Conservation (phyloP, 805 yeast species). For the Kazachstania kunashirensis region DNA sequence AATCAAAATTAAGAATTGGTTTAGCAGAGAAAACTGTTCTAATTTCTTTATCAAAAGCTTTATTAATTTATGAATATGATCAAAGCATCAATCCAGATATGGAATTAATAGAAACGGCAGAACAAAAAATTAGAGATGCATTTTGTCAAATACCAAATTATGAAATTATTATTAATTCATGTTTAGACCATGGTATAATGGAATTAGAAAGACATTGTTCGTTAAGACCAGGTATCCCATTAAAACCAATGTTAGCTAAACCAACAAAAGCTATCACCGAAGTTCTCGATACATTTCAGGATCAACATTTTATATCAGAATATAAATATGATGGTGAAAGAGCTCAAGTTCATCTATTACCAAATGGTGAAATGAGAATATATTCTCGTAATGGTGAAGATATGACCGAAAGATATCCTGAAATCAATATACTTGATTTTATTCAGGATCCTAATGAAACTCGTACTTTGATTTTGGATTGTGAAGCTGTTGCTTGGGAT, state of each 20-base stretch:
- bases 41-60: slow-evolving; percentile 74
- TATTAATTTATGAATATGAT: slow-evolving; percentile 49
- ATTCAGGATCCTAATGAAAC: slow-evolving; percentile 32
- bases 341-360: slow-evolving; percentile 79
- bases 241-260: slow-evolving; percentile 96
- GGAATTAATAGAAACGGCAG: slow-evolving; percentile 52
- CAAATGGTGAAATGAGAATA: slow-evolving; percentile 57
- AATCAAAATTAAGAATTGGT: slow-evolving; percentile 87
- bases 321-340: slow-evolving; percentile 97
- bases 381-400: slow-evolving; percentile 94
- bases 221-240: slow-evolving; percentile 83
- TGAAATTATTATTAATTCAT: slow-evolving; percentile 60
- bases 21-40: slow-evolving; percentile 90
- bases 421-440: slow-evolving; percentile 62
- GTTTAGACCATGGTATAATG: slow-evolving; percentile 57
- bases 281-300: slow-evolving; percentile 79
- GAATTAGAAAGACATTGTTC: slow-evolving; percentile 58
- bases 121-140: slow-evolving; percentile 72
- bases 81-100: slow-evolving; percentile 27
- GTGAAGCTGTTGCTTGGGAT: slow-evolving; percentile 99
- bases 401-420: slow-evolving; percentile 95
- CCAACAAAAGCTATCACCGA: slow-evolving; percentile 94
- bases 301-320: slow-evolving; percentile 83
- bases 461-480: slow-evolving; percentile 67
- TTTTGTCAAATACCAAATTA: slow-evolving; percentile 88